Evolutionary conservation across 1,284 basidiomycete genomes (phyloP).

Genomic region (Moesziomyces sp.): DNA sequence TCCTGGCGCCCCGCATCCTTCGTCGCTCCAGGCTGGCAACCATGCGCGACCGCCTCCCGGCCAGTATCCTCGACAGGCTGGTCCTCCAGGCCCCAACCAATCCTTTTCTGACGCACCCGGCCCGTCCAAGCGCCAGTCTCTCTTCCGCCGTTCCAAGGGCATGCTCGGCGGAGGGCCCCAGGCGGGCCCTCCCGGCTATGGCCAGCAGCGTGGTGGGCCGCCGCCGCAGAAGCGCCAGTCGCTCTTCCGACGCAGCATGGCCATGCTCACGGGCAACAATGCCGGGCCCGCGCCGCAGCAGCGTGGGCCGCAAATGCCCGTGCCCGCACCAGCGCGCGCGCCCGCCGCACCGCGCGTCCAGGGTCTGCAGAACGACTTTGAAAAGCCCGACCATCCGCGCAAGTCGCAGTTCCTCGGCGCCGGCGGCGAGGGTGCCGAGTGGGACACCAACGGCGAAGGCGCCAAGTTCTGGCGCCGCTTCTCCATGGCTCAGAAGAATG

Average conservation of each 20-base stretch:
- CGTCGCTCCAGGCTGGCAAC: constrained; percentile 21
- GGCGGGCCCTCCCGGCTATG: constrained; percentile 14
- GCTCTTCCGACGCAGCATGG: constrained; percentile 55
- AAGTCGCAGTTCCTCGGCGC: constrained; percentile 58
- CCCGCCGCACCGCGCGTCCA: constrained; percentile 42
- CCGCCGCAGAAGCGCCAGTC: constrained; percentile 38
- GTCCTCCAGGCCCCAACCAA: constrained; percentile 11
- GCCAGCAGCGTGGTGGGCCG: constrained; percentile 8
- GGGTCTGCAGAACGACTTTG: constrained; percentile 46
- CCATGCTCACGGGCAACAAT: constrained; percentile 44
- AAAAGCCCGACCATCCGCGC: constrained; percentile 54
- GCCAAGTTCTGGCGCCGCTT: constrained; percentile 63
- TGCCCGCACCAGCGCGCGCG: constrained; percentile 22
- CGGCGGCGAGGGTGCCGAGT: constrained; percentile 56
- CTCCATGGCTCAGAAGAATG: constrained; percentile 48
- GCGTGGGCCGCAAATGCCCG: constrained; percentile 29
- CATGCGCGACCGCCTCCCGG: constrained; percentile 21
- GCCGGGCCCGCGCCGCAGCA: constrained; percentile 7
- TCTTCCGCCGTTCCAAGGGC: constrained; percentile 55
- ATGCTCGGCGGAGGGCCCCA: constrained; percentile 38
- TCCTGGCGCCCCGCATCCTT: constrained; percentile 5
- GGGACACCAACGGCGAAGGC: constrained; percentile 57
- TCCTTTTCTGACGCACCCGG: constrained; percentile 46
- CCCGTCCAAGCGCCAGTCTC: constrained; percentile 39
- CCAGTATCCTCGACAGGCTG: constrained; percentile 14